These are phyloP conservation scores for Seiridium unicorne DNA, from an alignment of 2,329 filamentous ascomycete genomes.

Conservation along the genomic window DNA sequence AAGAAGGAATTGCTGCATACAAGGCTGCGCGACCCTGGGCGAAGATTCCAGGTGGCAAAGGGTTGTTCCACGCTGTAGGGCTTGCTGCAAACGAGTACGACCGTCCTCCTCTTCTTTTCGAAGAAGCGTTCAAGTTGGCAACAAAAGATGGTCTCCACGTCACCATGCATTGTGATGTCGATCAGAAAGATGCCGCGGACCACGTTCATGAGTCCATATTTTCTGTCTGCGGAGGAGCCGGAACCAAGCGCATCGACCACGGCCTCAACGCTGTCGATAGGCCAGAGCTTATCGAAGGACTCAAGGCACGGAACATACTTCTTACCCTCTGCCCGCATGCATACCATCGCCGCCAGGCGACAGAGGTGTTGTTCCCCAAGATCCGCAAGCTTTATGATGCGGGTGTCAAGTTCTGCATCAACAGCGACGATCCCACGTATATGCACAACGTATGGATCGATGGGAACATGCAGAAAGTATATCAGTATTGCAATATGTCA, in stretches of 20 bases:
- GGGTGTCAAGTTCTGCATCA: slow-evolving; percentile 45
- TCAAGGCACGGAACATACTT: slow-evolving; percentile 30
- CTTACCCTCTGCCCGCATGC: slow-evolving; percentile 41
- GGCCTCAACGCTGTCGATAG: slow-evolving; percentile 36
- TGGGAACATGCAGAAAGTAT: slow-evolving; percentile 43
- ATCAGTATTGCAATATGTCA: slow-evolving; percentile 36
- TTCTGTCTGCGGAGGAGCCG: slow-evolving; percentile 27
- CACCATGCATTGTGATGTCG: slow-evolving; percentile 51
- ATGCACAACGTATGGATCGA: slow-evolving; percentile 49
- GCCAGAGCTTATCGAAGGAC: slow-evolving; percentile 27
- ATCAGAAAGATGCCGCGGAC: slow-evolving; percentile 43
- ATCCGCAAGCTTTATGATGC: slow-evolving; percentile 40
- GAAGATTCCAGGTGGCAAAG: slow-evolving; percentile 24
- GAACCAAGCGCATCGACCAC: slow-evolving; percentile 39
- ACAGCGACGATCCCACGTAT: slow-evolving; percentile 48
- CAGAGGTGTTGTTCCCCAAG: slow-evolving; percentile 40
- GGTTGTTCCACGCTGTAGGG: slow-evolving; percentile 43
- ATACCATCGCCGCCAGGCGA: slow-evolving; percentile 39
- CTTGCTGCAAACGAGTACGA: slow-evolving; percentile 45
- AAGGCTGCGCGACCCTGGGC: slow-evolving; percentile 36
- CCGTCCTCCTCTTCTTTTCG: slow-evolving; percentile 42
- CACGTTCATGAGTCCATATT: slow-evolving; percentile 37
- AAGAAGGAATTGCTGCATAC: slow-evolving; percentile 37
- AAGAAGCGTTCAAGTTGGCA: slow-evolving; percentile 34
- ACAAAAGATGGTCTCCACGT: slow-evolving; percentile 38